Base-by-base conservation (phyloP, 106 monocot genomes). In the Gastrodia elata region DNA sequence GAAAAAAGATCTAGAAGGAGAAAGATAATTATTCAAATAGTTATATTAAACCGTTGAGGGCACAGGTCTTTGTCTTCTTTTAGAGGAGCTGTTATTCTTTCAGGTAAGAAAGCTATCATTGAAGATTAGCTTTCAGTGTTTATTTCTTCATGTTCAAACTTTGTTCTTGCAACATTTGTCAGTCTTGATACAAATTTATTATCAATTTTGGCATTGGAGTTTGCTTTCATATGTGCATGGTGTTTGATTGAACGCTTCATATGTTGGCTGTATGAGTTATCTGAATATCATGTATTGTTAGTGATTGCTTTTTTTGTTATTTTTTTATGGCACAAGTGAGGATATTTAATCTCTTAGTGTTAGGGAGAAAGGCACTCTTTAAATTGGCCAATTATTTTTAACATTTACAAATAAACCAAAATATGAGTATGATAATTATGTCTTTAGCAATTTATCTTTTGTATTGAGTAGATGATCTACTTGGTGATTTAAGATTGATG, bases 401-500 rank as follows among this genome's bases (percentile, higher is more conserved):
- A 2, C 11, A 44, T 6, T 4, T 13, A 28, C 59, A 13, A 11
- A 22, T 61, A 61, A 61, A 32, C 30, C 24, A 61, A 61, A 32
- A 2, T 61, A 32, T 2, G 61, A 13, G 61, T n/a, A 14, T 61
- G 59, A n/a, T 61, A 11, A 61, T 11, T 27, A 25, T 8, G 26
- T 4, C n/a, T 30, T 27, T 28, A 6, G 24, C 8, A 26, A 27
- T 58, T 6, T 25, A 26, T 26, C 20, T 26, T 9, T 48, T 48
- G 14, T 48, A 15, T 48, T 48, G 15, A 11, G 20, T 48, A 20
- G 18, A 48, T 48, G 2, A n/a, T n/a, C 28, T 48, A 0, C 48
- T 48, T n/a, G 25, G 28, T 59, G 26, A 59, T 59, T 13, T 61
- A 61, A 61, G 27, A 30, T 61, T 61, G 61, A 61, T 61, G 52